phyloP scores from a whole-genome alignment of 768 basidiomycete genomes.

The Serpula lacrymans region DNA sequence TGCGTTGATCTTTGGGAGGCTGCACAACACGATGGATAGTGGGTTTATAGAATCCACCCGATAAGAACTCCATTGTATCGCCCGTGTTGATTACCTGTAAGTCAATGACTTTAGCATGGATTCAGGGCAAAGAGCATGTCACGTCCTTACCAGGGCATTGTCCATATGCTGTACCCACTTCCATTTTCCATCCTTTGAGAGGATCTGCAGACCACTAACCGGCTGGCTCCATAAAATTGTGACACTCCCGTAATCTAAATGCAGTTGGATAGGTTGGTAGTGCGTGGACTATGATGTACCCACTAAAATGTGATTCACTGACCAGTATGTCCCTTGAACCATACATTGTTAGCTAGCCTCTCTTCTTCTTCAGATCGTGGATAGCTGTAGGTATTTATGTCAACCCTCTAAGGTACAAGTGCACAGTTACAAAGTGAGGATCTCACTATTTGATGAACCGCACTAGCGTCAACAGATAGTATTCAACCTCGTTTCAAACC shows the following conservation, averaged over 20 bases:
- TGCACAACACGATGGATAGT: conserved; percentile 51
- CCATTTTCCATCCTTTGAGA: conserved; percentile 38
- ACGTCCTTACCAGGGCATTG: conserved; percentile 35
- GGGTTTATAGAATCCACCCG: conserved; percentile 45
- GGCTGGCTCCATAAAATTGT: conserved; percentile 50
- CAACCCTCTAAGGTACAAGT: not conserved
- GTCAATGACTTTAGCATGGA: not conserved
- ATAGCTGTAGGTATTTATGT: conserved; percentile 27
- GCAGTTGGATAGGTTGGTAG: not conserved
- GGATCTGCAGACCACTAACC: conserved; percentile 43
- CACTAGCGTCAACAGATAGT: conserved; percentile 19
- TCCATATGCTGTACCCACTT: conserved; percentile 45
- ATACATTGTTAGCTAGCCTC: conserved; percentile 39
- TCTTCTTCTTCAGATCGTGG: conserved; percentile 44
- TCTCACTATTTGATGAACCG: conserved; percentile 49
- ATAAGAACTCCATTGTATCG: conserved; percentile 46
- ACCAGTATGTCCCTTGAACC: conserved; percentile 52
- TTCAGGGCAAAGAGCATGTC: not conserved
- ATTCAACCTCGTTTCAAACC: not conserved
- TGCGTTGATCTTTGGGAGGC: conserved; percentile 44
- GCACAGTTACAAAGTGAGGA: not conserved
- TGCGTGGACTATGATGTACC: not conserved
- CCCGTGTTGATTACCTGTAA: conserved; percentile 43
- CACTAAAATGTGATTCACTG: not conserved
- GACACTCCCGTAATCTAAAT: conserved; percentile 40